Conservation (phyloP, 164 flowering plant species). For the Magnolia sinica region DNA sequence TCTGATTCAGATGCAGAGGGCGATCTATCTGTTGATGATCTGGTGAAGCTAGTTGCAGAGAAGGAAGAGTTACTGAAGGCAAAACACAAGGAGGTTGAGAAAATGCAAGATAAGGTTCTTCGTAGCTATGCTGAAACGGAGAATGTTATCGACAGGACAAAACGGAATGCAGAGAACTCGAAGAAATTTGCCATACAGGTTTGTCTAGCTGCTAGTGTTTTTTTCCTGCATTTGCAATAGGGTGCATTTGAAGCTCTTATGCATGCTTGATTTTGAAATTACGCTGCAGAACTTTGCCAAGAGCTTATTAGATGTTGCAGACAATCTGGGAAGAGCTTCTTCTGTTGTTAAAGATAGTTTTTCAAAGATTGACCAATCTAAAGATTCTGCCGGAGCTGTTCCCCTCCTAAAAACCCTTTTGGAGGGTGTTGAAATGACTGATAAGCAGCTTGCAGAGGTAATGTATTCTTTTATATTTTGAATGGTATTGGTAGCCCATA, state of each 20-base stretch:
- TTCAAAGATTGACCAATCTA: conserved; percentile 58
- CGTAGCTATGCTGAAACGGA: conserved; percentile 83
- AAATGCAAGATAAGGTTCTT: conserved; percentile 72
- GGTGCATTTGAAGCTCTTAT: neutral
- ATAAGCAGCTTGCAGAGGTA: conserved; percentile 86
- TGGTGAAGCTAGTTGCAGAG: conserved; percentile 69
- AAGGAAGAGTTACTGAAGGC: conserved; percentile 59
- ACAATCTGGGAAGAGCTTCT: conserved; percentile 90
- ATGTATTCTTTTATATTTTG: neutral
- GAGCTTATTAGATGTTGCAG: conserved; percentile 84
- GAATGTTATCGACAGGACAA: conserved; percentile 77
- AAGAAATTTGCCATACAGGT: conserved; percentile 95
- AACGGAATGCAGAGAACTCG: conserved; percentile 77
- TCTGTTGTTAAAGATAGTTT: conserved; percentile 78
- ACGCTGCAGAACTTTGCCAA: conserved; percentile 77
- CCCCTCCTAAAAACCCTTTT: conserved; percentile 76
- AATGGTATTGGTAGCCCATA: neutral
- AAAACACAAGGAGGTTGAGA: conserved; percentile 59
- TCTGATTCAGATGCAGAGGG: conserved; percentile 77
- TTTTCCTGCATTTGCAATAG: neutral
- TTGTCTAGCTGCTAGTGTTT: neutral
- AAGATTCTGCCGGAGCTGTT: conserved; percentile 60
- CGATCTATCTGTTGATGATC: conserved; percentile 66
- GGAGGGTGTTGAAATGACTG: conserved; percentile 98
- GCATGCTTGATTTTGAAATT: neutral